Evolutionary conservation across 225 moss, liverwort and hornwort genomes (phyloP).

Genomic region (Ulota crispa): DNA sequence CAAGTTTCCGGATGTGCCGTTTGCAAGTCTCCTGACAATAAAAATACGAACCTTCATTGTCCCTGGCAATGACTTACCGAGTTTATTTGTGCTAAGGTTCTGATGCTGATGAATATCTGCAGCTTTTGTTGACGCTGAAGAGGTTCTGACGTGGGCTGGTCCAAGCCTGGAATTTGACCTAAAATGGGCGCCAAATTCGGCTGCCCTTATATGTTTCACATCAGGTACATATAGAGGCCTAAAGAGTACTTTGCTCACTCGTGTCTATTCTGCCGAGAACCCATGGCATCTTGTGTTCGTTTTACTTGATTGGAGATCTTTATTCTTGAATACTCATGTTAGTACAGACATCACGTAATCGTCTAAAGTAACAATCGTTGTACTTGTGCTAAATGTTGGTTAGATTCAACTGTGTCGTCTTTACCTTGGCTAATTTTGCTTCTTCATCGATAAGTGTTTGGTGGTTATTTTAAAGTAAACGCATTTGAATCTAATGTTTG

Average conservation of each 20-base stretch:
- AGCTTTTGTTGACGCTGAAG: slow-evolving; percentile 68
- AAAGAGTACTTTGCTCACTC: background rate
- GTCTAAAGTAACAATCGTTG: background rate
- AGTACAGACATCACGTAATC: background rate
- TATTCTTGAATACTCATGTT: background rate
- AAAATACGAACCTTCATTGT: background rate
- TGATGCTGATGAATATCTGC: slow-evolving; percentile 32
- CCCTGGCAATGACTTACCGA: background rate
- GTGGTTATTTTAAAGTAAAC: background rate
- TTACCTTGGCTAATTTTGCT: background rate
- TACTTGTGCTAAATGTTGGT: background rate
- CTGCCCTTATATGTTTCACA: slow-evolving; percentile 95
- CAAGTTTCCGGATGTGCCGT: slow-evolving; percentile 4
- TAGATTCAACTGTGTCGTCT: background rate
- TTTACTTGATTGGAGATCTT: background rate
- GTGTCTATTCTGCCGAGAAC: background rate
- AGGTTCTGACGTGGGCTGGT: slow-evolving; percentile 52
- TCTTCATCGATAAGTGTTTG: background rate
- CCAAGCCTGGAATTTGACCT: slow-evolving; percentile 48
- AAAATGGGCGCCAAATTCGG: slow-evolving; percentile 54
- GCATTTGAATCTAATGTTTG: background rate
- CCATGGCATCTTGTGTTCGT: slow-evolving; percentile 4
- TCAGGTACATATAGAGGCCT: slow-evolving; percentile 58
- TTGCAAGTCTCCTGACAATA: background rate
- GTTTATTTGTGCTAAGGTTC: background rate